Base-by-base conservation (phyloP, 768 basidiomycete species). In the Baorangia bicolor region DNA sequence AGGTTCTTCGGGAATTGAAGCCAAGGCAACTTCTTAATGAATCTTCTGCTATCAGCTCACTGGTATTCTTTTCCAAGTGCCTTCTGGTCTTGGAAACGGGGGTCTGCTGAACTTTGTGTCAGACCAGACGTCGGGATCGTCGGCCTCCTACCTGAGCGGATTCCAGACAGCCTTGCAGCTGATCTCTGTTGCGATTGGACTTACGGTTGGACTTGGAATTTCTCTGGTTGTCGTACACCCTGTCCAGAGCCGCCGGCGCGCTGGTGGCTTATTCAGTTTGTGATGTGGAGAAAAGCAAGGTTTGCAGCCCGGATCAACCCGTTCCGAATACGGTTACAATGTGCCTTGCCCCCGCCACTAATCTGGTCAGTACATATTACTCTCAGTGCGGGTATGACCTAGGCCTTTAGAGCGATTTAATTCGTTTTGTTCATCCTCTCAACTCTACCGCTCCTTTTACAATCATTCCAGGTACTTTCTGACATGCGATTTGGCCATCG, bases 1-100 rank as follows among this genome's bases (percentile, higher is more conserved):
- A 40, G 34, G 79, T 70, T 27, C 35, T 34, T 4, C 14, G 8
- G 18, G 14, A 13, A 38, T 30, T 14, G 27, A 40, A 35, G 13
- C 38, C 21, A 25, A 46, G 44, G 23, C 23, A 27, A 18, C 18
- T 31, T 42, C 4, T 20, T 34, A 51, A 44, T 30, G 18, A 25
- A 45, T 27, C 13, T 1, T 18, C 21, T 34, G n/a, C 14, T 27
- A 34, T 28, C 47, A 74, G 79, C 86, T 90, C 59, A 89, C 87
- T 0, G 90, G 88, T 23, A 88, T 94, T 45, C 77, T 93, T 16
- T 89, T 93, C 74, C 92, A 94, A 72, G 79, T 94, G 1, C 92
- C 91, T 0, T 89, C 88, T 9, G 92, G 91, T 37, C 79, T 94
- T 12, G 84, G 86, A 9, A 89, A 83, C 41, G 90, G 89, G 12